Conservation (phyloP, 148 eudicot species). For the Silene latifolia region DNA sequence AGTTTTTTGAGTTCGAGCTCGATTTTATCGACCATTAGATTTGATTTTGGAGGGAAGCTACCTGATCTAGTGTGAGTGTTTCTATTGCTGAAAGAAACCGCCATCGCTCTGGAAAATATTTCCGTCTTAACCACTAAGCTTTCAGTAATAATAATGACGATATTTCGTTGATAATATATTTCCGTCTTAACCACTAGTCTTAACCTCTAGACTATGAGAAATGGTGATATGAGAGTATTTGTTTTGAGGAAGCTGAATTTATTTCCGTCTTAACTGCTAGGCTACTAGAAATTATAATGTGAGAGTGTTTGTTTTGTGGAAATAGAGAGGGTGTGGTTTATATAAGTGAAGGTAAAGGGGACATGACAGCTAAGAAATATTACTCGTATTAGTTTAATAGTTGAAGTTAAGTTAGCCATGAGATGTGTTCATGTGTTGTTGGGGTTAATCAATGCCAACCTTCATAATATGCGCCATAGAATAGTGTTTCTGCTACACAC, state of each 20-base stretch:
- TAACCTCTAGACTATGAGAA: neutral
- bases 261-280: neutral
- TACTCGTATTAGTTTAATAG: neutral
- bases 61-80: conserved; percentile 35
- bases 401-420: neutral
- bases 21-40: conserved; percentile 30
- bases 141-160: no score
- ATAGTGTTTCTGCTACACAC: neutral
- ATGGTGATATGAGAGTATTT: neutral
- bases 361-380: conserved; percentile 10
- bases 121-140: neutral
- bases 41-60: conserved; percentile 48
- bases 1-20: conserved; percentile 45
- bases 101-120: conserved; percentile 15
- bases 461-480: neutral
- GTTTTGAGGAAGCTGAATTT: neutral
- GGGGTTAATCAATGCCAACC: neutral
- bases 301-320: neutral
- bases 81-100: conserved; percentile 7
- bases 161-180: no score
- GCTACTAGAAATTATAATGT: neutral
- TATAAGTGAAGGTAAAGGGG: neutral
- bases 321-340: neutral
- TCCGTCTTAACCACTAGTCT: neutral
- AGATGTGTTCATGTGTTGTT: neutral